phyloP scores from a whole-genome alignment of 2,329 filamentous ascomycete genomes.

The Magnaporthales sp. region DNA sequence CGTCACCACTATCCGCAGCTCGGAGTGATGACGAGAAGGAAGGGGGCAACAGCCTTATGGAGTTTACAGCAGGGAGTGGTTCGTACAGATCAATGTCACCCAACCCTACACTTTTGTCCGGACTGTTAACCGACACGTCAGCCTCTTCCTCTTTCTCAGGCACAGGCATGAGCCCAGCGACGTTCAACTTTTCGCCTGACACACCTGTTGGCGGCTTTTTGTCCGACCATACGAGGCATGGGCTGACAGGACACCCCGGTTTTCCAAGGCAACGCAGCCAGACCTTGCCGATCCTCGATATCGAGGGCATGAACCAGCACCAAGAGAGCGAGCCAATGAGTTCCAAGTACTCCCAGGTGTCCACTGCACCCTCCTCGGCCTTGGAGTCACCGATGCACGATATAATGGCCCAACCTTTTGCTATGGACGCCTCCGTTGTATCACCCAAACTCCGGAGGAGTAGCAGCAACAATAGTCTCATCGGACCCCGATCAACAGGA shows the following conservation, averaged over 20 bases:
- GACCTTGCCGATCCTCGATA: slow-evolving; percentile 68
- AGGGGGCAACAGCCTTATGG: slow-evolving; percentile 40
- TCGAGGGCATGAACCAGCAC: slow-evolving; percentile 45
- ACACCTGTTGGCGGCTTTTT: slow-evolving; percentile 58
- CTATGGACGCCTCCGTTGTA: slow-evolving; percentile 26
- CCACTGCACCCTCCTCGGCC: slow-evolving; percentile 41
- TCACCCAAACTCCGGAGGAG: slow-evolving; percentile 39
- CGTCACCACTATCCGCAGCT: slow-evolving; percentile 61
- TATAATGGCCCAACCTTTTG: slow-evolving; percentile 30
- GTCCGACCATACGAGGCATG: slow-evolving; percentile 26
- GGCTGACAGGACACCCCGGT: slow-evolving; percentile 33
- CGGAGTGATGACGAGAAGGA: slow-evolving; percentile 54
- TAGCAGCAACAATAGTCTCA: slow-evolving; percentile 40
- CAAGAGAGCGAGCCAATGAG: slow-evolving; percentile 35
- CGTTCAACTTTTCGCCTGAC: slow-evolving; percentile 70
- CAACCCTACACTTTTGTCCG: slow-evolving; percentile 57
- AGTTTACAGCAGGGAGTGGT: slow-evolving; percentile 42
- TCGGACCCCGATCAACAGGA: slow-evolving; percentile 17
- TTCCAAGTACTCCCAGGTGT: slow-evolving; percentile 37
- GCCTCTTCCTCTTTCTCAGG: slow-evolving; percentile 58
- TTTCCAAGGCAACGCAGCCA: slow-evolving; percentile 76
- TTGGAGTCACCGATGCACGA: slow-evolving; percentile 44
- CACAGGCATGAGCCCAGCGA: slow-evolving; percentile 63
- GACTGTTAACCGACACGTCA: slow-evolving; percentile 49
- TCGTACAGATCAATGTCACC: slow-evolving; percentile 53